Conservation (phyloP, 805 yeast genomes). For the Trichomonascus vanleenenianus region DNA sequence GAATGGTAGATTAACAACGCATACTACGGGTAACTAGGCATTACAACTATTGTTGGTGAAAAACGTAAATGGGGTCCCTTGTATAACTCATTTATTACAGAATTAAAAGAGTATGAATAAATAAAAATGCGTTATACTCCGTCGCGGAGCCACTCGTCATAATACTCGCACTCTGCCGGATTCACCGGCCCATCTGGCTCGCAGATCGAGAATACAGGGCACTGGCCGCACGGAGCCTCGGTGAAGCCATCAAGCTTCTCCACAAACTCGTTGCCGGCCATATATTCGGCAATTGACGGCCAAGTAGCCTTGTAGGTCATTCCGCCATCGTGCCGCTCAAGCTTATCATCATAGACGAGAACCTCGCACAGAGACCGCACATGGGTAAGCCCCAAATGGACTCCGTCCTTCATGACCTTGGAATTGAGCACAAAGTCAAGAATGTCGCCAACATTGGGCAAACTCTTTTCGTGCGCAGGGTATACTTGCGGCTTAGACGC, state of each 20-base stretch:
- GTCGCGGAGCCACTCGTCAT: slow-evolving; percentile 26
- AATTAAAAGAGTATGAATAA: not conserved
- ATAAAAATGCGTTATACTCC: too few species aligned
- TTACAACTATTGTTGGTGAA: too few species aligned
- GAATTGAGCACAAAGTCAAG: slow-evolving; percentile 63
- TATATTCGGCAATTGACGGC: slow-evolving; percentile 50
- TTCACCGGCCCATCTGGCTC: slow-evolving; percentile 26
- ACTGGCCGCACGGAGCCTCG: slow-evolving; percentile 29
- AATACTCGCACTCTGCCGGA: slow-evolving; percentile 25
- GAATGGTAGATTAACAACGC: too few species aligned
- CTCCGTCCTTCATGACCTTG: slow-evolving; percentile 73
- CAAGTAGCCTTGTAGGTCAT: slow-evolving; percentile 74
- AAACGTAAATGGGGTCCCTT: too few species aligned
- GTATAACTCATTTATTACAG: too few species aligned
- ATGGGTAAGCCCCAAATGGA: slow-evolving; percentile 50
- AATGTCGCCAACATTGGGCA: slow-evolving; percentile 67
- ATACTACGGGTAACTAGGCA: too few species aligned
- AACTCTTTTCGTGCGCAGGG: slow-evolving; percentile 52
- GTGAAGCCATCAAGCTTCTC: slow-evolving; percentile 19
- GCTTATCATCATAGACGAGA: slow-evolving; percentile 73
- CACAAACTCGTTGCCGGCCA: slow-evolving; percentile 4
- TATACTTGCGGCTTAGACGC: slow-evolving; percentile 38
- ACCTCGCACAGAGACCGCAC: slow-evolving; percentile 83
- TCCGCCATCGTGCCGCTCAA: slow-evolving; percentile 55
- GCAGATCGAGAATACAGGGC: slow-evolving; percentile 26